Conservation (phyloP, 306 rosid species). For the Arachis stenosperma region DNA sequence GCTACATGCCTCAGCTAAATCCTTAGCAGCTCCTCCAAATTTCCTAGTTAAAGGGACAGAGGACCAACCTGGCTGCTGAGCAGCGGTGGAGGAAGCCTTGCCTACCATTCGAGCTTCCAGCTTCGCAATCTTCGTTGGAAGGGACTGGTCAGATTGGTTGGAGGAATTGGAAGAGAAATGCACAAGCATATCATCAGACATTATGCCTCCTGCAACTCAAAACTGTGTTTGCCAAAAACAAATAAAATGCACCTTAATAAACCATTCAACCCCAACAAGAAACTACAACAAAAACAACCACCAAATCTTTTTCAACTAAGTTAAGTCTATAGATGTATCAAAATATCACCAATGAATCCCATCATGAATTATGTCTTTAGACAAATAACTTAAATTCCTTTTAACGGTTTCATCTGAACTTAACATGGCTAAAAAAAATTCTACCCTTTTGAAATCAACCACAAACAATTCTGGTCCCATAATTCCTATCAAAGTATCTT, state of each 20-base stretch:
- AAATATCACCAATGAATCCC: background rate
- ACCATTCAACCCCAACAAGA: conserved; percentile 34
- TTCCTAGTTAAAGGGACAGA: conserved; percentile 63
- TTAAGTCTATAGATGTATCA: background rate
- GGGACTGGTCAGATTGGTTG: conserved; percentile 96
- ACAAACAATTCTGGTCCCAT: background rate
- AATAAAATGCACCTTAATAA: conserved; percentile 29
- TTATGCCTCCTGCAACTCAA: conserved; percentile 50
- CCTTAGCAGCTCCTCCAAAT: conserved; percentile 59
- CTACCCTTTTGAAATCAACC: conserved; percentile 16
- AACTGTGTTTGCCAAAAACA: conserved; percentile 33
- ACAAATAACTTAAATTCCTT: too few species aligned
- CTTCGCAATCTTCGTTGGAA: conserved; percentile 95
- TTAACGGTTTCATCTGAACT: background rate
- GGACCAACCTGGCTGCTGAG: conserved; percentile 70
- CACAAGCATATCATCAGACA: conserved; percentile 94
- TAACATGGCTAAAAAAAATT: conserved; percentile 26
- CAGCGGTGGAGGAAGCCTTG: conserved; percentile 62
- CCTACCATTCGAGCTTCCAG: conserved; percentile 98
- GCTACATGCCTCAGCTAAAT: conserved; percentile 62
- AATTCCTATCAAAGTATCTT: too few species aligned
- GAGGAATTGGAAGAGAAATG: conserved; percentile 98
- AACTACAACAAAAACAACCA: background rate
- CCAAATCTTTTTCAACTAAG: background rate
- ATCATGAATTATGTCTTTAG: background rate